Evolutionary conservation across 495 filamentous ascomycete genomes (phyloP).

Genomic region (Sordaria brevicollis): DNA sequence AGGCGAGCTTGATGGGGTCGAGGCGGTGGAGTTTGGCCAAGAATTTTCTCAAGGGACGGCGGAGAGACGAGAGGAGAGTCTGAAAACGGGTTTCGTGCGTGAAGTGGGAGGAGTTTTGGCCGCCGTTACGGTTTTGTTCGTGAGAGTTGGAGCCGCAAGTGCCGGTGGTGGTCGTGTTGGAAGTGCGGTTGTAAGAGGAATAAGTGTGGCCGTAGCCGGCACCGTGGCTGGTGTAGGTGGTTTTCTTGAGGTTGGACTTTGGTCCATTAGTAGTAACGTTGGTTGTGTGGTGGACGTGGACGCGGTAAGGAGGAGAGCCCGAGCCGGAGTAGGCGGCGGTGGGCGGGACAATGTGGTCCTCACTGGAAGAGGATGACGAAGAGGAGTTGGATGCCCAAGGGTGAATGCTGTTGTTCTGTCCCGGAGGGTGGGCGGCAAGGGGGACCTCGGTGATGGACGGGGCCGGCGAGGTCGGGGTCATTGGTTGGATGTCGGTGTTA

Average conservation of each 20-base stretch:
- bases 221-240: background rate
- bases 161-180: background rate
- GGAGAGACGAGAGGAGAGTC: background rate
- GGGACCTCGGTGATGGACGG: conserved; percentile 4
- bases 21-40: conserved; percentile 28
- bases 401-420: conserved; percentile 4
- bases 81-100: background rate
- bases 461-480: conserved; percentile 7
- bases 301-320: background rate
- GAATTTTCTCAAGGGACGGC: conserved; percentile 11
- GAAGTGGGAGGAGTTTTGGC: background rate
- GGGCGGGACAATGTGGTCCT: background rate
- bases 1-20: conserved; percentile 59
- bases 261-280: background rate
- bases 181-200: background rate
- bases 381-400: conserved; percentile 5
- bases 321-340: background rate
- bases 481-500: conserved; percentile 5
- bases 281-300: background rate
- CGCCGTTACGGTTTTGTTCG: background rate
- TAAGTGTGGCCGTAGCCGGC: background rate
- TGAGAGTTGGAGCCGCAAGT: conserved; percentile 15
- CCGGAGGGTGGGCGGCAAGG: background rate
- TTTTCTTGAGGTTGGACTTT: background rate
- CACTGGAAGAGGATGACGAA: conserved; percentile 2